Evolutionary conservation across 352 stramenopile species (phyloP).

Genomic region (Aphanomyces stellatus): DNA sequence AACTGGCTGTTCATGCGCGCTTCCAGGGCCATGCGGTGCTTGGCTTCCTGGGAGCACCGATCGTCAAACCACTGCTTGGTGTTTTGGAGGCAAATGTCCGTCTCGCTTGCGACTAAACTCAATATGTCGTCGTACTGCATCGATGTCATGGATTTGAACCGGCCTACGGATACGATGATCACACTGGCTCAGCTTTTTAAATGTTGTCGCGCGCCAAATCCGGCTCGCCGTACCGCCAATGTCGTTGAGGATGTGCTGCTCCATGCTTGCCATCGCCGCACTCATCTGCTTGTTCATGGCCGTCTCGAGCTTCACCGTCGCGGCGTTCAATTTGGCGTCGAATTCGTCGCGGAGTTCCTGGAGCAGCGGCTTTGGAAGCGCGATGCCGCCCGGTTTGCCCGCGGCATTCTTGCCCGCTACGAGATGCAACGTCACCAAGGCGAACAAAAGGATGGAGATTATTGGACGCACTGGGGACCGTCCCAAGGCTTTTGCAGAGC

Average conservation of each 20-base stretch:
- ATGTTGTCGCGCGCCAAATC: too few species aligned
- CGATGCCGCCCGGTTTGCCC: constrained; percentile 14
- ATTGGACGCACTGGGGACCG: constrained; percentile 51
- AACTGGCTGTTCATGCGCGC: constrained; percentile 46
- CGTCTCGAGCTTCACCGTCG: constrained; percentile 29
- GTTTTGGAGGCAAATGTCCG: constrained; percentile 59
- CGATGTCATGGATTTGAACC: constrained; percentile 20
- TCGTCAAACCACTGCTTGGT: constrained; percentile 62
- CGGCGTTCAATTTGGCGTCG: constrained; percentile 41
- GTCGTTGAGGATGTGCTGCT: constrained; percentile 19
- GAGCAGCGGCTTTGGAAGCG: constrained; percentile 43
- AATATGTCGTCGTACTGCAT: constrained; percentile 20
- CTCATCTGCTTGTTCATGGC: constrained; percentile 25
- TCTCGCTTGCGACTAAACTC: constrained; percentile 48
- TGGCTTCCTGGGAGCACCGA: constrained; percentile 44
- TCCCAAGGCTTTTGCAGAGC: constrained; percentile 59
- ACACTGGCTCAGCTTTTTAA: too few species aligned
- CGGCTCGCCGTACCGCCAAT: constrained; percentile 16
- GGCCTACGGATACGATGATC: not conserved
- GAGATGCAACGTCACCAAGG: not conserved
- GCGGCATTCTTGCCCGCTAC: constrained; percentile 17
- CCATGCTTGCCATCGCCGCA: constrained; percentile 5
- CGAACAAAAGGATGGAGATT: constrained; percentile 44
- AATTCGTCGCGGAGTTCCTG: constrained; percentile 67
- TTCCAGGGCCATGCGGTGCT: constrained; percentile 51